Conservation (phyloP, 192 early-diverging fungal genomes). For the Chytriomyces hyalinus region DNA sequence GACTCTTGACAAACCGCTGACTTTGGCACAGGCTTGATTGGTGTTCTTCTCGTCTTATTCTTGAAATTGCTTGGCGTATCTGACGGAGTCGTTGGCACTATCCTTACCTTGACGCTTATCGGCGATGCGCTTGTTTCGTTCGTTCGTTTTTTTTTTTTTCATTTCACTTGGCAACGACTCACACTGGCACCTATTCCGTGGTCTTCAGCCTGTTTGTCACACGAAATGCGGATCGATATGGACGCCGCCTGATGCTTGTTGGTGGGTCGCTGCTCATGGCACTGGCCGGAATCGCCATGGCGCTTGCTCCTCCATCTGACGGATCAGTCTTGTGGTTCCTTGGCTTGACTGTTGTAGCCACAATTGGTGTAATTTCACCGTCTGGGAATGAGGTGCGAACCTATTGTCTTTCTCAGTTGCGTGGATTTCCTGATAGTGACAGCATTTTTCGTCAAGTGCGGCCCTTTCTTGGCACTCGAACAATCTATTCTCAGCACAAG, state of each 20-base stretch:
- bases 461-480: constrained; percentile 37
- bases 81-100: constrained; percentile 16
- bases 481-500: constrained; percentile 26
- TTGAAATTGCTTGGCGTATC: constrained; percentile 25
- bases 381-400: constrained; percentile 22
- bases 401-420: not conserved
- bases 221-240: constrained; percentile 24
- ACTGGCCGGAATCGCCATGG: constrained; percentile 26
- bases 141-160: not conserved
- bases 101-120: constrained; percentile 37
- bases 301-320: constrained; percentile 7
- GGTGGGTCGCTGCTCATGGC: constrained; percentile 33
- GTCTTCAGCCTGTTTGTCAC: constrained; percentile 28
- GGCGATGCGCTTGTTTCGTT: constrained; percentile 33
- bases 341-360: constrained; percentile 14
- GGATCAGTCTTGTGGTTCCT: not conserved
- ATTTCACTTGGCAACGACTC: not conserved
- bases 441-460: not conserved
- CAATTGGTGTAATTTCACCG: constrained; percentile 28
- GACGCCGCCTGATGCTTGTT: constrained; percentile 30
- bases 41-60: constrained; percentile 36
- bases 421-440: too few species aligned
- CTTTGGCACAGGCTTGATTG: constrained; percentile 17
- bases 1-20: not conserved
- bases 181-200: too few species aligned